These are phyloP conservation scores for Claviceps quebecensis DNA, from an alignment of 2,329 filamentous ascomycete species.

Conservation along the genomic window DNA sequence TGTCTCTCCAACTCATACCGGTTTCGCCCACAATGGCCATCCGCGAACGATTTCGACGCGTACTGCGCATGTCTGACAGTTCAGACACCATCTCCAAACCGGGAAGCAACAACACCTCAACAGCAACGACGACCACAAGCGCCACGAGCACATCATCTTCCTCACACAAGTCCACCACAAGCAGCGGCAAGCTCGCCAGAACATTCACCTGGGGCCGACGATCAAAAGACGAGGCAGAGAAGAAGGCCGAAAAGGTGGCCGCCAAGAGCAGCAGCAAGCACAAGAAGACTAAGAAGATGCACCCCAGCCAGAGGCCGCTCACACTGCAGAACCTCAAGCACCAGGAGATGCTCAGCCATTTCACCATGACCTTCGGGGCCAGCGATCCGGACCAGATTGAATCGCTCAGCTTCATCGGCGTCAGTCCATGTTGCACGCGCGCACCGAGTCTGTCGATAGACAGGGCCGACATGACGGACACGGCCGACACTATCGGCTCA, in stretches of 20 bases:
- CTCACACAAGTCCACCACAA: constrained; percentile 15
- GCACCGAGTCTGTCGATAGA: constrained; percentile 21
- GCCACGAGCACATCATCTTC: constrained; percentile 16
- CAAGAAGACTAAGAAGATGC: constrained; percentile 17
- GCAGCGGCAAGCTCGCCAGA: constrained; percentile 16
- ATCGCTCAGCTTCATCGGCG: constrained; percentile 19
- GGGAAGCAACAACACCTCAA: constrained; percentile 11
- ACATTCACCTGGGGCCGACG: constrained; percentile 18
- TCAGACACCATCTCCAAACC: constrained; percentile 19
- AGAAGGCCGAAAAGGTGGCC: not conserved
- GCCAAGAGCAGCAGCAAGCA: constrained; percentile 7
- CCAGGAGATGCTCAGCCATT: constrained; percentile 31
- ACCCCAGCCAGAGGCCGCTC: constrained; percentile 31
- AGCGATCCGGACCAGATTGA: constrained; percentile 20
- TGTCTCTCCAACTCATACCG: not conserved
- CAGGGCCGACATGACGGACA: constrained; percentile 12
- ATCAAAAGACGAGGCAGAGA: constrained; percentile 8
- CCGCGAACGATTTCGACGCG: constrained; percentile 28
- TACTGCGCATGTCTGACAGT: constrained; percentile 22
- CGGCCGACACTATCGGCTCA: constrained; percentile 2
- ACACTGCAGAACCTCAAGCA: constrained; percentile 31
- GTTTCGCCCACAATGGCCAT: constrained; percentile 22
- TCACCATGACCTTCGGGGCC: constrained; percentile 32
- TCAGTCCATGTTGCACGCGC: constrained; percentile 32
- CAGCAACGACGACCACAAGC: constrained; percentile 14